Evolutionary conservation across 805 yeast species (phyloP), one percentile per base, ranked within the genome.

Genomic region (Candida schatavii): DNA sequence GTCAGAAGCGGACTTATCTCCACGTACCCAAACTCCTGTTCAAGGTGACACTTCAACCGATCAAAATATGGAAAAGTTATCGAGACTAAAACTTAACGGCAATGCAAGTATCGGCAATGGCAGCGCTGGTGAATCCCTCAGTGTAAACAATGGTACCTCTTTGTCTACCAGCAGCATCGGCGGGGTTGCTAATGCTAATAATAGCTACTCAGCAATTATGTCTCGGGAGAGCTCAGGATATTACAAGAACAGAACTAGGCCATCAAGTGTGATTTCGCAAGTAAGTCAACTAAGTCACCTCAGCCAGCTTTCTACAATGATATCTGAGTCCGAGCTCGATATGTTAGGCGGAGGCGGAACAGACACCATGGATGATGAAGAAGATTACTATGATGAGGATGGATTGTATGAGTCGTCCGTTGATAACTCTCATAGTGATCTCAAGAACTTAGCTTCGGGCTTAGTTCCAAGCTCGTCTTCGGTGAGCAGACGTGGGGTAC

Each of bases 311-410:
- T 68, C 71, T 6, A 61, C 70, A 14, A 65, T 66, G 66, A 45
- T 68, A 52, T 67, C 74, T 3, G 75, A 66, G 41, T 63, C 68
- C 3, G 75, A 70, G 40, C 48, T 66, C 31, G 74, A 69, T 26
- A 56, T 60, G 37, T 46, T 66, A 43, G 71, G 63, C 32, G 38
- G 39, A 30, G 18, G 20, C 18, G 74, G 64, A 35, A 62, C 72
- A 2, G 74, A 67, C 41, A 56, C 61, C 9, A 56, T 59, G 59
- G 72, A 54, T 2, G 39, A 14, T 10, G 70, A 65, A 10, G 70
- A 65, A 10, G 65, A 64, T 28, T 62, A 57, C 43, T 60, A 56
- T 36, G 69, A 63, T 29, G 69, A 65, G 35, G 69, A 65, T 27
- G 66, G 55, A 3, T 53, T 56, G 22, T 68, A 68, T 46, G 74